Evolutionary conservation across 495 filamentous ascomycete species (phyloP).

Genomic region (Tuber umbilicatum): DNA sequence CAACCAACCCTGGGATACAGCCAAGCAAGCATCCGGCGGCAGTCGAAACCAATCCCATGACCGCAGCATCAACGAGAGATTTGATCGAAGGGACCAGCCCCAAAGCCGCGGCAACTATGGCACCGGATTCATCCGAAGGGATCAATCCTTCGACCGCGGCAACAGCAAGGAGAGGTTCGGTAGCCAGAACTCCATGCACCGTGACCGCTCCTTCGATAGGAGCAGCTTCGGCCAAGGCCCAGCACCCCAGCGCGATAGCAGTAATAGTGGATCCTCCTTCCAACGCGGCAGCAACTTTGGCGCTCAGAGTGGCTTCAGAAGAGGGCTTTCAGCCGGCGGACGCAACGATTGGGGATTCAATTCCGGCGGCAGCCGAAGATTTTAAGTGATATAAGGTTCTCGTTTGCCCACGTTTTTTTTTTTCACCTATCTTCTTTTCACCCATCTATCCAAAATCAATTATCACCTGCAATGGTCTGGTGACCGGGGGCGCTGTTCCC

Average conservation of each 20-base stretch:
- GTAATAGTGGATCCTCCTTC: not conserved
- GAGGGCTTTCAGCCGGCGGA: conserved; percentile 5
- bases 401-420: conserved; percentile 19
- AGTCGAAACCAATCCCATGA: not conserved
- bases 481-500: not conserved
- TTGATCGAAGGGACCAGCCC: not conserved
- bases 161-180: not conserved
- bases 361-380: conserved; percentile 10
- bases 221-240: not conserved
- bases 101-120: not conserved
- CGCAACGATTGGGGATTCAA: conserved; percentile 9
- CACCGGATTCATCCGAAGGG: not conserved
- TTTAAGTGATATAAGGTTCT: conserved; percentile 21
- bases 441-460: not conserved
- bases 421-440: conserved; percentile 7
- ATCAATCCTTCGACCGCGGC: not conserved
- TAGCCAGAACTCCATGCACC: not conserved
- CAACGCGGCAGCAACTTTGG: conserved; percentile 7
- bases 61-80: not conserved
- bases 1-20: not conserved
- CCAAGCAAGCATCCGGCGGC: not conserved
- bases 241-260: not conserved
- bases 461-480: not conserved
- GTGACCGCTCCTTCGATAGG: not conserved
- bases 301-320: conserved; percentile 9